Conservation (phyloP, 257 asterid genomes). For the Knoxia roxburghii region DNA sequence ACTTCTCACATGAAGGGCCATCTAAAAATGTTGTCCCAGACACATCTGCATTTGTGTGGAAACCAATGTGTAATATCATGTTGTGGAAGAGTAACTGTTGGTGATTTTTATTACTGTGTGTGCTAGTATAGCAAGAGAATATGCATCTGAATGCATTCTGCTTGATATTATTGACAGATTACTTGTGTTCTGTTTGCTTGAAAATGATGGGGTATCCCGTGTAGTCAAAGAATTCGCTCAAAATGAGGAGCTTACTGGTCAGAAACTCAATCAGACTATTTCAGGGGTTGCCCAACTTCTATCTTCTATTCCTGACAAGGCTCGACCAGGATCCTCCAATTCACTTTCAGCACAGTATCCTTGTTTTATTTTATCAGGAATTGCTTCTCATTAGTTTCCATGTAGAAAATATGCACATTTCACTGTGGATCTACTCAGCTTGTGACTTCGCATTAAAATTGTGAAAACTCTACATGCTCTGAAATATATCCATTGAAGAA, state of each 20-base stretch:
- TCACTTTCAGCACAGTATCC: slow-evolving; percentile 86
- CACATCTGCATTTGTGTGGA: neutral
- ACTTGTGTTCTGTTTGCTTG: slow-evolving; percentile 69
- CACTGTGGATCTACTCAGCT: neutral
- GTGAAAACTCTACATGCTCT: neutral
- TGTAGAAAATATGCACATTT: neutral
- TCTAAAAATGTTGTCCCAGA: neutral
- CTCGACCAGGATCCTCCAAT: slow-evolving; percentile 59
- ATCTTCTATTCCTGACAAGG: slow-evolving; percentile 92
- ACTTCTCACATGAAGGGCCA: neutral
- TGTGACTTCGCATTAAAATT: neutral
- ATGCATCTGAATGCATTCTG: slow-evolving; percentile 1
- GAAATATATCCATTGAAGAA: neutral
- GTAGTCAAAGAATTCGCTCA: slow-evolving; percentile 48
- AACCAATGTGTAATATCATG: neutral
- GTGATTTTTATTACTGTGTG: neutral
- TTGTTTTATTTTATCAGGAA: slow-evolving; percentile 15
- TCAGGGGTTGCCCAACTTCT: slow-evolving; percentile 61
- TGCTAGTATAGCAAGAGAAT: neutral
- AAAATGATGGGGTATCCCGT: slow-evolving; percentile 52
- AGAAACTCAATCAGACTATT: slow-evolving; percentile 47
- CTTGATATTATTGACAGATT: slow-evolving; percentile 43
- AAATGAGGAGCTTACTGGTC: slow-evolving; percentile 41
- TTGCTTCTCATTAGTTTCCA: slow-evolving; percentile 9
- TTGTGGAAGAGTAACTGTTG: neutral